Conservation (phyloP, 2,329 filamentous ascomycete genomes). For the Fusarium oxysporum region DNA sequence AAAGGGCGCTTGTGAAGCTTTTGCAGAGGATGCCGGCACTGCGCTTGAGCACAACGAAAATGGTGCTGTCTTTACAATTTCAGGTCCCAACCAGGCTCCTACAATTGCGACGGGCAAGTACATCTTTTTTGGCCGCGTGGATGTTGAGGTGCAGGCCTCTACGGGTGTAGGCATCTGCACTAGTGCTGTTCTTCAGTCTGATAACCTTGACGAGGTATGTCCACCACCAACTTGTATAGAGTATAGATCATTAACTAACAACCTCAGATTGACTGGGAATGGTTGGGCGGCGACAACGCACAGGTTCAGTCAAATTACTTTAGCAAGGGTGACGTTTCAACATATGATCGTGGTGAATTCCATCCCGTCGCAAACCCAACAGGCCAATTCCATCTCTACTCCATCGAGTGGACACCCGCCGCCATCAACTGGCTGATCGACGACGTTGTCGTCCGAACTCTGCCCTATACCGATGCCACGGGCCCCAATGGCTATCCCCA, state of each 20-base stretch:
- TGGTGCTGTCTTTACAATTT: constrained; percentile 65
- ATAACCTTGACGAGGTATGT: constrained; percentile 71
- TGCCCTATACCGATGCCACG: constrained; percentile 67
- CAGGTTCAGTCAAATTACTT: constrained; percentile 88
- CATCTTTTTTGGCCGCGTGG: constrained; percentile 85
- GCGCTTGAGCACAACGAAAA: constrained; percentile 41
- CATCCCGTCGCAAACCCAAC: constrained; percentile 64
- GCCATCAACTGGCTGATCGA: constrained; percentile 74
- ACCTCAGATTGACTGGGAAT: constrained; percentile 82
- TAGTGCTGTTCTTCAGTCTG: constrained; percentile 79
- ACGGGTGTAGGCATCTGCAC: constrained; percentile 81
- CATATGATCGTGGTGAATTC: constrained; percentile 72
- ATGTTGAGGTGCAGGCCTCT: constrained; percentile 76
- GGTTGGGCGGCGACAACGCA: constrained; percentile 75
- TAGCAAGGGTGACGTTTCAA: constrained; percentile 75
- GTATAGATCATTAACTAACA: not conserved
- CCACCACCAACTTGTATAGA: rapidly evolving
- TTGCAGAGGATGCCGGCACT: constrained; percentile 41
- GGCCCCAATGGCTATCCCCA: constrained; percentile 56
- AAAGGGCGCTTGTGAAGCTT: constrained; percentile 62
- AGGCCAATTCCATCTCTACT: constrained; percentile 69
- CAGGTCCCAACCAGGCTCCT: constrained; percentile 64
- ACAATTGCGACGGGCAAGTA: constrained; percentile 79
- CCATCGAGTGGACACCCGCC: constrained; percentile 74
- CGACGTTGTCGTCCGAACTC: constrained; percentile 68